A percentile compares a stretch with the other conserved stretches of the same genome.
phyloP scores from a whole-genome alignment of 1,284 basidiomycete species.

The Kwoniella shivajii region DNA sequence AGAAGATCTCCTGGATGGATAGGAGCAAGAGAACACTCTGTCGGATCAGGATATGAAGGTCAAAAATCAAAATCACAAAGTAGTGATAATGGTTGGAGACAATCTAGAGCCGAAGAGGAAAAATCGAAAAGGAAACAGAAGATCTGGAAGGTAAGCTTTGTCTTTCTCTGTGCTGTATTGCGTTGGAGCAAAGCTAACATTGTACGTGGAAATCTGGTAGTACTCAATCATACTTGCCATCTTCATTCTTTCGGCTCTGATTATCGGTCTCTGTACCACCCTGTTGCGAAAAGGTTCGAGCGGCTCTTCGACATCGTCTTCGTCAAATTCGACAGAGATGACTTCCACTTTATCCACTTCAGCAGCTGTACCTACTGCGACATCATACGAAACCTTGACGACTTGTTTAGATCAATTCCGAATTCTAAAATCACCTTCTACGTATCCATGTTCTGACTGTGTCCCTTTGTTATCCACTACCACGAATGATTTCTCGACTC shows the following conservation, averaged over 20 bases:
- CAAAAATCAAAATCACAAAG: slow-evolving; percentile 3
- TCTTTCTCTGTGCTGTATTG: neutral
- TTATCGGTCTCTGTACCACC: slow-evolving; percentile 39
- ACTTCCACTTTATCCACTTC: slow-evolving; percentile 10
- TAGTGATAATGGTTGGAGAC: slow-evolving; percentile 4
- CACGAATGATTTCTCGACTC: slow-evolving; percentile 42
- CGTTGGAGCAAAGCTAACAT: neutral
- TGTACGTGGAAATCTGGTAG: neutral
- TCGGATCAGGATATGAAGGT: neutral
- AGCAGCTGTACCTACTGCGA: slow-evolving; percentile 14
- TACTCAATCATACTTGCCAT: slow-evolving; percentile 28
- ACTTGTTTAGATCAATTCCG: slow-evolving; percentile 43
- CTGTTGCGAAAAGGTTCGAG: slow-evolving; percentile 25
- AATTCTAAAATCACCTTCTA: slow-evolving; percentile 29
- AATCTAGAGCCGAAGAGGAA: slow-evolving; percentile 18
- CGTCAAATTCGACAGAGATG: neutral
- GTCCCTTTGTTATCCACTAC: slow-evolving; percentile 33
- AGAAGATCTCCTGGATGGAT: slow-evolving; percentile 20
- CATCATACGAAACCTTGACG: slow-evolving; percentile 35
- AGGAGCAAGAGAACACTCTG: slow-evolving; percentile 11
- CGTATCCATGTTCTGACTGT: slow-evolving; percentile 47
- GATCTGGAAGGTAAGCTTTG: slow-evolving; percentile 26
- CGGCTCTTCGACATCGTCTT: neutral
- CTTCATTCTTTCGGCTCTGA: slow-evolving; percentile 31
- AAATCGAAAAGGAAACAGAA: slow-evolving; percentile 17